Evolutionary conservation across 2,329 filamentous ascomycete species (phyloP), one percentile per base, ranked within the genome.

Genomic region (Boeremia lycopersici): DNA sequence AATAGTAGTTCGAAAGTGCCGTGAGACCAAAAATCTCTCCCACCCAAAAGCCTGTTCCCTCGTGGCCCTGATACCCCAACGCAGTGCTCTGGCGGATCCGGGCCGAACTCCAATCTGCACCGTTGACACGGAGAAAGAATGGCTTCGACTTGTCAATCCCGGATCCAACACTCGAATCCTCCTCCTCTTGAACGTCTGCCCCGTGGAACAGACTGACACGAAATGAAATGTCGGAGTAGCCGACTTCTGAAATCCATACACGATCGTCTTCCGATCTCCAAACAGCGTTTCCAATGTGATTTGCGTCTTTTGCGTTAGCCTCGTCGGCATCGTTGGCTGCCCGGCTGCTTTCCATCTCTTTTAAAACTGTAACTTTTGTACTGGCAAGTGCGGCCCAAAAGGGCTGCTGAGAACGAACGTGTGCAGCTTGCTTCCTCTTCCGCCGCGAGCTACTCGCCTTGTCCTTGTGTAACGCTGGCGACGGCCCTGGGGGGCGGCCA

Each of bases 301-400:
- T 87, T 71, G 89, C 86, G 69, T 91, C 88, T 69, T 87, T 90
- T 65, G 87, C 86, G 71, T 90, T 88, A 63, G 89, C 87, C 68
- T 88, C 88, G 29, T 84, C 86, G 45, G 87, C 88, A 76, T 92
- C 89, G 50, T 85, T 85, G 56, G 88, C 84, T 53, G 88, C 86
- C 72, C 90, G 87, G 62, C 90, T 93, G 72, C 96, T 85, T 77
- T 82, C 80, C 74, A 81, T 84, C 79, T 76, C 93, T 78, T 96
- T 95, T 71, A 96, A 88, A 77, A 96, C 91, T 67, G 95, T 93
- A 73, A 97, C 93, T 82, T 97, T 97, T 71, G 93, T 96, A 78
- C 91, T 96, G 46, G 93, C 93, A 65, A 97, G 84, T 42, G 93
- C 93, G 61, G 93, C 91, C 93, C 93, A 97, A 62, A 97, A 85